Percentiles rank a stretch among this genome's conserved stretches.
These are phyloP conservation scores for Venturia pyrina DNA, from an alignment of 2,329 filamentous ascomycete genomes.

Conservation along the genomic window DNA sequence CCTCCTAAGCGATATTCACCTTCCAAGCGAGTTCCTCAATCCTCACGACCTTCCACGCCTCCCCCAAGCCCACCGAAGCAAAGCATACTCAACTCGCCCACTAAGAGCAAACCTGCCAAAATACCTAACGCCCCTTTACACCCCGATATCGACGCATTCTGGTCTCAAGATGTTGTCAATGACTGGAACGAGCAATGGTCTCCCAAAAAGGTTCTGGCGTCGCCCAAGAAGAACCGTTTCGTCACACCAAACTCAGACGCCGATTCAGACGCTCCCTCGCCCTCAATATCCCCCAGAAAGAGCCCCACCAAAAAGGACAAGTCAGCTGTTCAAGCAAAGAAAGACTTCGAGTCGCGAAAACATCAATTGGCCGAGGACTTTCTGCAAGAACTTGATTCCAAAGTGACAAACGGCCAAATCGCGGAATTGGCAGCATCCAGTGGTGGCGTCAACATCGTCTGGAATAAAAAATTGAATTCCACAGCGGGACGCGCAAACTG, in stretches of 20 bases:
- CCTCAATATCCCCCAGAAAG: conserved; percentile 10
- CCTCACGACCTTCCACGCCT: not conserved
- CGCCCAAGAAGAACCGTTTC: conserved; percentile 23
- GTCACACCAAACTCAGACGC: not conserved
- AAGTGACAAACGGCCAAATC: conserved; percentile 53
- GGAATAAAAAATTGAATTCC: conserved; percentile 70
- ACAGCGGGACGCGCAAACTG: conserved; percentile 57
- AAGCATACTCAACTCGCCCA: conserved; percentile 34
- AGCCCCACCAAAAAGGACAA: conserved; percentile 12
- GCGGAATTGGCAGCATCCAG: conserved; percentile 48
- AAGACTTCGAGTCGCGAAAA: conserved; percentile 51
- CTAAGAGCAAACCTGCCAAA: conserved; percentile 28
- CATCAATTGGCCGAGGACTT: conserved; percentile 54
- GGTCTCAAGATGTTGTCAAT: conserved; percentile 49
- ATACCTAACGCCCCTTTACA: conserved; percentile 47
- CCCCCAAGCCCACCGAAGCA: conserved; percentile 14
- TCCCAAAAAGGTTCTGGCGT: conserved; percentile 37
- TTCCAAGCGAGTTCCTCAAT: not conserved
- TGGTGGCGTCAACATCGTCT: conserved; percentile 61
- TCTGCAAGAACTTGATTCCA: conserved; percentile 56
- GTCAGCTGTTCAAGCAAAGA: conserved; percentile 4
- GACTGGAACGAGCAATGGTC: conserved; percentile 56
- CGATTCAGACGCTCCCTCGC: conserved; percentile 8
- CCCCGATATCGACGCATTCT: conserved; percentile 48
- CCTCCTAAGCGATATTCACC: conserved; percentile 7